Evolutionary conservation across 495 filamentous ascomycete species (phyloP).

Genomic region (Xylaria palmicola): DNA sequence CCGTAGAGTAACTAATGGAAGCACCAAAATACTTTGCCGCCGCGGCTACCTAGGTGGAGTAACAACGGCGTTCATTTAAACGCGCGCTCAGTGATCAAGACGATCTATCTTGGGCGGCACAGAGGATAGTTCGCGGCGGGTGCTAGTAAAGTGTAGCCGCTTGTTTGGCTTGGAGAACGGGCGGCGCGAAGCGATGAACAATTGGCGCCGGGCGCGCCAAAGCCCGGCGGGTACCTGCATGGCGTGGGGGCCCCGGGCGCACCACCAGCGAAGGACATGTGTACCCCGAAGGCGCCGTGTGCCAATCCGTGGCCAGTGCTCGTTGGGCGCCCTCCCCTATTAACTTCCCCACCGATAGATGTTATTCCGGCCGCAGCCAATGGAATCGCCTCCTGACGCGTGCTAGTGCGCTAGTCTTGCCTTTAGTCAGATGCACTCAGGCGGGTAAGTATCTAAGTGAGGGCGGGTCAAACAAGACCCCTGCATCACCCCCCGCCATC

Average conservation of each 20-base stretch:
- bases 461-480: conserved; percentile 9
- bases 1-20: too few species aligned
- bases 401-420: not conserved
- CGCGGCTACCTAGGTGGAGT: conserved; percentile 9
- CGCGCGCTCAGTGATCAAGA: conserved; percentile 5
- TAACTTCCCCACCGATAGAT: too few species aligned
- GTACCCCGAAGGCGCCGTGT: not conserved
- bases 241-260: not conserved
- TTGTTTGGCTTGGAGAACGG: not conserved
- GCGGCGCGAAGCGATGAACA: not conserved
- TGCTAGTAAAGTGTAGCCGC: too few species aligned
- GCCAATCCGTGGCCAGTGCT: conserved; percentile 6
- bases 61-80: not conserved
- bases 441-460: not conserved
- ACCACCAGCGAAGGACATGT: not conserved
- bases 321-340: not conserved
- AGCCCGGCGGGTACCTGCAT: conserved; percentile 8
- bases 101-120: not conserved
- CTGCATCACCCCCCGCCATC: not conserved
- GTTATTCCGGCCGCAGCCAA: not conserved
- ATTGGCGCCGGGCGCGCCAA: conserved; percentile 5
- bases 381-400: not conserved
- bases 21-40: too few species aligned
- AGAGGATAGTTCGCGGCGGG: too few species aligned
- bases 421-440: too few species aligned